Conservation (phyloP, 305 asterid species). For the Andrographis paniculata region DNA sequence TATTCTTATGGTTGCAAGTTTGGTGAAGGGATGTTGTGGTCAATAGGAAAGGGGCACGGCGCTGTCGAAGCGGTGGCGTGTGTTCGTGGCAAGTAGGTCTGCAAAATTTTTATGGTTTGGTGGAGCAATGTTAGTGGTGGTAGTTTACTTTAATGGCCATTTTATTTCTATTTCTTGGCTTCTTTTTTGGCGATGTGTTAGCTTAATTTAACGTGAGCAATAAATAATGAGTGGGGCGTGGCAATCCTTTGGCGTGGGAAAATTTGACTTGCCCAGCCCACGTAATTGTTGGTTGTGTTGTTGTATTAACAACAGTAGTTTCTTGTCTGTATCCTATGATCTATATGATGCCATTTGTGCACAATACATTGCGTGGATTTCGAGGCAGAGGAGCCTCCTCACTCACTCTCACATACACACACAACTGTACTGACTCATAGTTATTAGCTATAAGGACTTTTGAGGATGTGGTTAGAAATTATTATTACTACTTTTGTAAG, state of each 20-base stretch:
- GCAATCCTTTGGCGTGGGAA: conserved; percentile 26
- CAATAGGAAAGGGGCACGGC: conserved; percentile 7
- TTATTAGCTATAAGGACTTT: too few species aligned
- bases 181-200: neutral
- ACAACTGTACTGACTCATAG: conserved; percentile 22
- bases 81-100: conserved; percentile 48
- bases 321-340: conserved; percentile 36
- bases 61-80: conserved; percentile 46
- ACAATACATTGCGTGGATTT: conserved; percentile 31
- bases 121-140: conserved; percentile 43
- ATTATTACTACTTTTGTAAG: too few species aligned
- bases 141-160: neutral
- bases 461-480: too few species aligned
- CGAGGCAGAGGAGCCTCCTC: too few species aligned
- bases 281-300: conserved; percentile 11
- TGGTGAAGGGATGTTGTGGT: conserved; percentile 28
- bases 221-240: neutral
- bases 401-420: too few species aligned
- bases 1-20: neutral
- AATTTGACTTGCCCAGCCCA: conserved; percentile 17
- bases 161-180: too few species aligned
- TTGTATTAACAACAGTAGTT: conserved; percentile 27
- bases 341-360: conserved; percentile 35
- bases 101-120: conserved; percentile 42
- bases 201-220: neutral